Conservation (phyloP, 2,329 filamentous ascomycete species). For the Albophoma yamanashiensis region DNA sequence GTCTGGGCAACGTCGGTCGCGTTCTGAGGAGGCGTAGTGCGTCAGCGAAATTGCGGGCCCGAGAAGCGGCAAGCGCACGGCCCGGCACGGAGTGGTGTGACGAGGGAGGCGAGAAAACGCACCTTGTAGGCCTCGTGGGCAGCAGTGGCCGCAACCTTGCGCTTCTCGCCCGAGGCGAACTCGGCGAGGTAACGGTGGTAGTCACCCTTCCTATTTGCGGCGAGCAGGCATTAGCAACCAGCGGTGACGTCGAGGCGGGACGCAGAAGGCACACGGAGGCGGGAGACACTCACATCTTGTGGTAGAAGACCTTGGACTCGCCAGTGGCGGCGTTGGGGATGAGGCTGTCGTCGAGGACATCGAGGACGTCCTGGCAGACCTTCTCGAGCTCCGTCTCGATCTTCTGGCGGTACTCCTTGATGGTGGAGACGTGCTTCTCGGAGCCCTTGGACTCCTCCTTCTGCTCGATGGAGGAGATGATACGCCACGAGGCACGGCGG, state of each 20-base stretch:
- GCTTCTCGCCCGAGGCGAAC: slow-evolving; percentile 87
- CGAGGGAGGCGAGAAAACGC: slow-evolving; percentile 18
- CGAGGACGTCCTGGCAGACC: slow-evolving; percentile 95
- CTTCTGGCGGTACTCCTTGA: slow-evolving; percentile 96
- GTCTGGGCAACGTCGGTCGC: slow-evolving; percentile 97
- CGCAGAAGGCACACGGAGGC: neutral
- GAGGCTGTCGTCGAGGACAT: slow-evolving; percentile 84
- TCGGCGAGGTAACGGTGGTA: slow-evolving; percentile 94
- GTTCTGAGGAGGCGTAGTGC: slow-evolving; percentile 44
- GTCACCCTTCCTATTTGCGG: slow-evolving; percentile 71
- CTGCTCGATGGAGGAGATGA: slow-evolving; percentile 99
- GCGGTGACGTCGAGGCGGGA: neutral
- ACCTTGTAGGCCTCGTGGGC: slow-evolving; percentile 98
- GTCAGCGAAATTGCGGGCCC: slow-evolving; percentile 2
- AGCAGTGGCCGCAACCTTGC: slow-evolving; percentile 76
- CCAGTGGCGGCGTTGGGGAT: slow-evolving; percentile 94
- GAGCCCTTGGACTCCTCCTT: slow-evolving; percentile 99
- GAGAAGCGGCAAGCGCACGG: slow-evolving; percentile 6
- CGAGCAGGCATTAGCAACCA: slow-evolving; percentile 1
- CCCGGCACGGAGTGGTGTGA: slow-evolving; percentile 10
- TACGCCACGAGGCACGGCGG: slow-evolving; percentile 96
- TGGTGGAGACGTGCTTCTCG: slow-evolving; percentile 86
- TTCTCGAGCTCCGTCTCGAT: slow-evolving; percentile 96
- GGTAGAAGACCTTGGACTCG: slow-evolving; percentile 99
- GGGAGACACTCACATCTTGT: slow-evolving; percentile 79